Conservation (phyloP, 305 asterid species). For the Ajuga reptans region DNA sequence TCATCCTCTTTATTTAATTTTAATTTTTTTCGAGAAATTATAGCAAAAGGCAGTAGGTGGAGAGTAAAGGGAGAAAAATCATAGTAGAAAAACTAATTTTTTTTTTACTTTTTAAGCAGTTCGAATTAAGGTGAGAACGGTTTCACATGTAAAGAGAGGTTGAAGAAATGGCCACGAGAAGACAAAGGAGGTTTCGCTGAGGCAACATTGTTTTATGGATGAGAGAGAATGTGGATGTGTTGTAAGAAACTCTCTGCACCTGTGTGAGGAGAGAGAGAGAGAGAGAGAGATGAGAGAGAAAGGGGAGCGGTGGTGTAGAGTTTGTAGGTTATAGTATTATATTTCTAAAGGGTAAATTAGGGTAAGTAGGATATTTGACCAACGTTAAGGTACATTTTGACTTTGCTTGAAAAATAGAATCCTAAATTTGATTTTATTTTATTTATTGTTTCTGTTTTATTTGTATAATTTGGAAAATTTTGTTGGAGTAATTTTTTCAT, state of each 20-base stretch:
- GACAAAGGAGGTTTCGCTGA: constrained; percentile 25
- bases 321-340: neutral
- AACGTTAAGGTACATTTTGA: neutral
- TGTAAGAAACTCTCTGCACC: neutral
- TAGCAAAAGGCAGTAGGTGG: constrained; percentile 31
- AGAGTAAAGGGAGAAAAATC: constrained; percentile 25
- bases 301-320: neutral
- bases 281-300: constrained; percentile 1
- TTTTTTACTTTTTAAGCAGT: too few relatives aligned
- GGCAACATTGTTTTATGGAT: constrained; percentile 27
- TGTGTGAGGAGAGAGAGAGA: neutral
- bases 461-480: too few relatives aligned
- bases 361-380: constrained; percentile 18
- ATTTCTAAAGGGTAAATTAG: constrained; percentile 7
- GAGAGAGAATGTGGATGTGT: constrained; percentile 11
- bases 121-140: constrained; percentile 6
- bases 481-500: too few relatives aligned
- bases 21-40: neutral
- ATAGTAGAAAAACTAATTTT: constrained; percentile 4
- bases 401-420: neutral
- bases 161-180: constrained; percentile 20
- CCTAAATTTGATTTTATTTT: too few relatives aligned
- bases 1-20: neutral
- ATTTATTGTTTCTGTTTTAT: too few relatives aligned
- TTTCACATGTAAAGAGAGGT: constrained; percentile 18